Evolutionary conservation across 2,329 filamentous ascomycete species (phyloP).

Genomic region (Karstenula rhodostoma): DNA sequence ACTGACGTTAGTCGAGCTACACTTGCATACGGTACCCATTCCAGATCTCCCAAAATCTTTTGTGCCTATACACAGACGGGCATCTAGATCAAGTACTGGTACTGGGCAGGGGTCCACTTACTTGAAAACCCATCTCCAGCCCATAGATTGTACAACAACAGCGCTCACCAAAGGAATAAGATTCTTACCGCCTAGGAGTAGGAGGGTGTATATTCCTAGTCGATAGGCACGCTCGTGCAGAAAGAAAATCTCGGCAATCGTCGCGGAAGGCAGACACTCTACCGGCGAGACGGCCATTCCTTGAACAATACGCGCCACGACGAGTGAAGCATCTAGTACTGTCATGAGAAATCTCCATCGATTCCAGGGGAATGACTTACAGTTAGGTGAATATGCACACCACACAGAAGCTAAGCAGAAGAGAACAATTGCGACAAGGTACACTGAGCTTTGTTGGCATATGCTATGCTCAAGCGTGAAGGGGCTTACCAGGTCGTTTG

Average conservation of each 20-base stretch:
- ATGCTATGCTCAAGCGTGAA: neutral
- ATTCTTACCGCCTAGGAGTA: conserved; percentile 91
- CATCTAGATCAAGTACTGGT: neutral
- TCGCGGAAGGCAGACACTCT: conserved; percentile 91
- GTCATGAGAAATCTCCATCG: neutral
- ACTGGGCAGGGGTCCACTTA: neutral
- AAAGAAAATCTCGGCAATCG: conserved; percentile 96
- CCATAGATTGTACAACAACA: conserved; percentile 76
- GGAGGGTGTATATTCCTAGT: conserved; percentile 89
- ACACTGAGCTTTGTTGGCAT: conserved; percentile 61
- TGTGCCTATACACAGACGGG: neutral
- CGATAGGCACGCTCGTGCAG: conserved; percentile 92
- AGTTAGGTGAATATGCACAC: conserved; percentile 86
- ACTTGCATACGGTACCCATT: neutral
- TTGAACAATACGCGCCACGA: conserved; percentile 84
- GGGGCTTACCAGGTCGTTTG: conserved; percentile 70
- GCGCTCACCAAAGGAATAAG: conserved; percentile 87
- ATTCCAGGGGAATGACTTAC: conserved; percentile 9
- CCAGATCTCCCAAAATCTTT: too few relatives aligned
- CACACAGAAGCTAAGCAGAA: conserved; percentile 81
- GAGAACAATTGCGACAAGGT: conserved; percentile 78
- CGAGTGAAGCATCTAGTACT: conserved; percentile 68
- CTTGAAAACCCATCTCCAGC: conserved; percentile 90
- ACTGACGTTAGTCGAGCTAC: neutral
- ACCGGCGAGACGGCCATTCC: conserved; percentile 89